Conservation (phyloP, 1,139 yeast genomes). For the Yamadazyma dendronema region DNA sequence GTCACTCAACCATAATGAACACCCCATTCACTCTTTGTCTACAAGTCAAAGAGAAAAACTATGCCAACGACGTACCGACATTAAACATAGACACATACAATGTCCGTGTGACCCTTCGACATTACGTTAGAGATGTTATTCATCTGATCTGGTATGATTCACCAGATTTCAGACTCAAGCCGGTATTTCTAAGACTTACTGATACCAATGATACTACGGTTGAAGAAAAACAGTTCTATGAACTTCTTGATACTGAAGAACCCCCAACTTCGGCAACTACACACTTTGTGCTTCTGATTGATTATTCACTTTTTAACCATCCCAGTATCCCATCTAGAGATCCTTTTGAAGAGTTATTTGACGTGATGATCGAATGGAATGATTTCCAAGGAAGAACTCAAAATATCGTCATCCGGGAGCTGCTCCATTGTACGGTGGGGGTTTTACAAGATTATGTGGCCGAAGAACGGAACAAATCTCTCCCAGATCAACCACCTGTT, state of each 20-base stretch:
- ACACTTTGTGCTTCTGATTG: constrained; percentile 20
- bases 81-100: constrained; percentile 10
- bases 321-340: constrained; percentile 21
- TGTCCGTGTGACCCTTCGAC: constrained; percentile 21
- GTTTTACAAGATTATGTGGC: constrained; percentile 22
- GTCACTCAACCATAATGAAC: constrained; percentile 18
- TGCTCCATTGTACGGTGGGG: constrained; percentile 23
- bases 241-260: constrained; percentile 15
- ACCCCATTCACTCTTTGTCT: constrained; percentile 22
- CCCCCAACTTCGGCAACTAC: constrained; percentile 8
- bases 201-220: constrained; percentile 9
- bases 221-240: constrained; percentile 15
- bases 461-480: constrained; percentile 14
- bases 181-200: constrained; percentile 21
- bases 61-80: constrained; percentile 4
- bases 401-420: constrained; percentile 20
- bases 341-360: constrained; percentile 26
- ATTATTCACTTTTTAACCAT: constrained; percentile 21
- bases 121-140: constrained; percentile 22
- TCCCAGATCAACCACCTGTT: constrained; percentile 7
- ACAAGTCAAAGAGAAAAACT: constrained; percentile 16
- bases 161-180: constrained; percentile 21
- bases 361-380: constrained; percentile 20
- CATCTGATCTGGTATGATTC: constrained; percentile 32
- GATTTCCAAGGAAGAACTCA: constrained; percentile 12